phyloP scores from a whole-genome alignment of 2,329 filamentous ascomycete genomes.

The Rasamsonia emersonii region DNA sequence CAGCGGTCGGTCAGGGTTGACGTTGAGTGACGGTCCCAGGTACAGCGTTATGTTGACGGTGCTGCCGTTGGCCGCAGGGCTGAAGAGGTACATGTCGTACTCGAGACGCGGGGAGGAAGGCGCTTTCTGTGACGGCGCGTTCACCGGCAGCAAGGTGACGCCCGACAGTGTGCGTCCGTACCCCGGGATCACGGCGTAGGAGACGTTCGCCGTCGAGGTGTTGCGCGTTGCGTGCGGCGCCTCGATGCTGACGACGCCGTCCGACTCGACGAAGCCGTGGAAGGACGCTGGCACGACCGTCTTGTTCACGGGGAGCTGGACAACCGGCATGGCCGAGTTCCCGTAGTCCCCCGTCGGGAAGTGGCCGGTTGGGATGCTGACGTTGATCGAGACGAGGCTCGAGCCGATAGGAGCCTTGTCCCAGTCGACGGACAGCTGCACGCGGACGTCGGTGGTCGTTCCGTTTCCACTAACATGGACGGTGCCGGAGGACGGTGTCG shows the following conservation, averaged over 20 bases:
- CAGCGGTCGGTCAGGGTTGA: too few species aligned
- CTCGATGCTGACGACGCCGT: slow-evolving; percentile 34
- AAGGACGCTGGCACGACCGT: slow-evolving; percentile 44
- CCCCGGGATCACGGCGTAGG: slow-evolving; percentile 45
- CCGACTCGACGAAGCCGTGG: slow-evolving; percentile 55
- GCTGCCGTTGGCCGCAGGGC: slow-evolving; percentile 30
- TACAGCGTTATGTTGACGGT: slow-evolving; percentile 28
- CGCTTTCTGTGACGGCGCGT: slow-evolving; percentile 44
- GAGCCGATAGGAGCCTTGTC: slow-evolving; percentile 32
- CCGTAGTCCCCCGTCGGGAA: slow-evolving; percentile 15
- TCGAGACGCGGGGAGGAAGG: too few species aligned
- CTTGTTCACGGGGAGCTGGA: slow-evolving; percentile 49
- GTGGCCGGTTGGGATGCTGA: slow-evolving; percentile 15
- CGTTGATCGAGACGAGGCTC: slow-evolving; percentile 23
- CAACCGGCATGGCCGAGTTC: too few species aligned
- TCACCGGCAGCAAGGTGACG: slow-evolving; percentile 48
- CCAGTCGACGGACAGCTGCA: slow-evolving; percentile 53
- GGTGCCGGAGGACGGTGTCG: slow-evolving; percentile 44
- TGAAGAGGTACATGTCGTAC: slow-evolving; percentile 56
- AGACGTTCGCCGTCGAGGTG: slow-evolving; percentile 21
- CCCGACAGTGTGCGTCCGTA: slow-evolving; percentile 53
- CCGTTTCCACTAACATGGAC: too few species aligned
- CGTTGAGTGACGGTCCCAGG: too few species aligned
- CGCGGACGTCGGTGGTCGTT: slow-evolving; percentile 41
- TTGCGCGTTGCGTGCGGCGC: slow-evolving; percentile 19